Evolutionary conservation across 495 filamentous ascomycete species (phyloP), one percentile per base, ranked within the genome.

Genomic region (Neurospora cerealis): DNA sequence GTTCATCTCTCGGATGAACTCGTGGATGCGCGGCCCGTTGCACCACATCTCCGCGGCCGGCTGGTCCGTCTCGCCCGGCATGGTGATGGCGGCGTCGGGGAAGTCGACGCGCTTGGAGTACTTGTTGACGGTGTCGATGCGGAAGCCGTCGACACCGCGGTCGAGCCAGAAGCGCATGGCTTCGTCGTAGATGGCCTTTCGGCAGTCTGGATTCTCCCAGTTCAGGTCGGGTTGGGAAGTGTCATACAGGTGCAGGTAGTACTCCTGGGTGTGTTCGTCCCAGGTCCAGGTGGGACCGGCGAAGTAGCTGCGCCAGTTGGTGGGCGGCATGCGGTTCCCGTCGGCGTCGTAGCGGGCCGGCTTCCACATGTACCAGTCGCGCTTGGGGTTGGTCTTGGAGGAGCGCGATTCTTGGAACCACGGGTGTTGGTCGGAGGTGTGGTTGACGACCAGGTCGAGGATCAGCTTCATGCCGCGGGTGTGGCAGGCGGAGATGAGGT

Each of bases 391-490:
- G 73, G 86, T 83, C 71, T 83, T 88, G 32, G 85, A 87, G n/a
- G 83, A 85, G 37, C 87, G 83, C 6, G 89, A 89, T 70, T 91
- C 84, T 75, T 87, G 81, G 80, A 93, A 93, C 91, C 91, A 93
- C 19, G 85, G 83, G 79, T 91, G 89, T 80, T 91, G 85, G 73
- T 91, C 89, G 19, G 87, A 89, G 19, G 89, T 91, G 79, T 93
- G 91, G 76, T 93, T 93, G 42, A 92, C 88, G 4, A 93, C 91
- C 46, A 93, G 77, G 79, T 93, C 91, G 83, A 93, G 88, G 11
- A 93, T 82, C 28, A 93, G 80, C 76, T 87, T 90, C 87, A 93
- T 90, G 4, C 86, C 89, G 1, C 89, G 81, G 5, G 81, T 73
- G 73, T 91, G 87, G 42, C 79, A 83, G 15, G 84, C 89, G 40